phyloP scores from a whole-genome alignment of 129 eudicot genomes.

The Oenanthe sinensis region DNA sequence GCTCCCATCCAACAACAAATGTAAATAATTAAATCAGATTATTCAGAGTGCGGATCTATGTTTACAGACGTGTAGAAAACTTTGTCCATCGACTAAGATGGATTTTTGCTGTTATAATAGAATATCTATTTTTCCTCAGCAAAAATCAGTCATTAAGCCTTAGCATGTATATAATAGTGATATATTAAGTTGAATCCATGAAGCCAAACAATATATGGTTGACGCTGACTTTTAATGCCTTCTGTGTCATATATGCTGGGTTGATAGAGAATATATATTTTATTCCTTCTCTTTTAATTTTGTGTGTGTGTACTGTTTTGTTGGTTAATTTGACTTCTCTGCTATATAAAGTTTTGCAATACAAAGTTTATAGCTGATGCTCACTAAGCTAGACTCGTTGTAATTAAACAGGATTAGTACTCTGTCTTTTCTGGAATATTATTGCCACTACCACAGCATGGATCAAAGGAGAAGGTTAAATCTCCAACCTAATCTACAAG shows the following conservation, averaged over 20 bases:
- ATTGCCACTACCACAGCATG: constrained; percentile 88
- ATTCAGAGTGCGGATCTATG: background rate
- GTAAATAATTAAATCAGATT: background rate
- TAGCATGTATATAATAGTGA: background rate
- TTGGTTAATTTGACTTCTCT: background rate
- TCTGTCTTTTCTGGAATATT: constrained; percentile 77
- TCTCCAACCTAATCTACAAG: constrained; percentile 1
- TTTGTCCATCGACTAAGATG: background rate
- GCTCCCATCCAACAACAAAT: background rate
- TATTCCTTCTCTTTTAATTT: background rate
- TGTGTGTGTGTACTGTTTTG: background rate
- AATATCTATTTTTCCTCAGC: background rate
- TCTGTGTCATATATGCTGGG: background rate
- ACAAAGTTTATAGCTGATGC: background rate
- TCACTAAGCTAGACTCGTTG: constrained; percentile 11
- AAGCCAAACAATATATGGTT: background rate
- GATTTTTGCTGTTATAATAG: background rate
- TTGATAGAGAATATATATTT: background rate
- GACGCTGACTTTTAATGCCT: background rate
- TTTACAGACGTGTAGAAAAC: background rate
- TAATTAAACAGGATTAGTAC: constrained; percentile 52
- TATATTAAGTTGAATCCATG: background rate
- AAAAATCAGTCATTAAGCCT: background rate
- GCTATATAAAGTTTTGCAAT: background rate
- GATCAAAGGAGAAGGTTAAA: constrained; percentile 69